Evolutionary conservation across 2,329 filamentous ascomycete species (phyloP).

Genomic region (Aspergillus sp.): DNA sequence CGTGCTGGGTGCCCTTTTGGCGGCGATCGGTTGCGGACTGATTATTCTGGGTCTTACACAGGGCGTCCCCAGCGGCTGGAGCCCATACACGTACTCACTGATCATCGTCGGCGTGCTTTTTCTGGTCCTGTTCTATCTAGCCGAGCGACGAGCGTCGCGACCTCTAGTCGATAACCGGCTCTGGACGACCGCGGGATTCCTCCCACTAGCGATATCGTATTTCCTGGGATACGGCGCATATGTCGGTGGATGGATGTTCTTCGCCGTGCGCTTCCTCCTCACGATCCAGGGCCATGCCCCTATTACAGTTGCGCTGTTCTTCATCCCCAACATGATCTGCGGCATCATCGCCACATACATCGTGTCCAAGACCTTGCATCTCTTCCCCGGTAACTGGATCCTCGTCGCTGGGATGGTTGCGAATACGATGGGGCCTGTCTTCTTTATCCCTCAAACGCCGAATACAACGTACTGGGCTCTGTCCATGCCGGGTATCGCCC

Average conservation of each 20-base stretch:
- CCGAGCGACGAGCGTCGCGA: conserved; percentile 42
- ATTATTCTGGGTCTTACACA: conserved; percentile 58
- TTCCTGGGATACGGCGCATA: conserved; percentile 45
- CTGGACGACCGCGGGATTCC: conserved; percentile 42
- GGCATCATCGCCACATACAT: conserved; percentile 1
- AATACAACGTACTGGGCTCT: neutral
- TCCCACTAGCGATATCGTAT: conserved; percentile 38
- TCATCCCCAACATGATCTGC: conserved; percentile 16
- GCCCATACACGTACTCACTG: conserved; percentile 47
- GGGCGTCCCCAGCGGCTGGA: conserved; percentile 48
- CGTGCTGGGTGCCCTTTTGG: neutral
- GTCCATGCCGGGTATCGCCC: neutral
- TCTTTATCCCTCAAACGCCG: neutral
- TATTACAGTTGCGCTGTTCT: conserved; percentile 41
- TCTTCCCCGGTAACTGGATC: conserved; percentile 7
- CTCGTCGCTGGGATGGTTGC: conserved; percentile 1
- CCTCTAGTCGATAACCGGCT: conserved; percentile 46
- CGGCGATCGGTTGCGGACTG: conserved; percentile 22
- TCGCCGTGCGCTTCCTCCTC: conserved; percentile 36
- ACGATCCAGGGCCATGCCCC: conserved; percentile 34
- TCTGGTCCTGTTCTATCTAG: conserved; percentile 45
- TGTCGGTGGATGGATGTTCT: conserved; percentile 38
- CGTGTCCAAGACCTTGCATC: conserved; percentile 3
- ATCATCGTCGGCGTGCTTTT: conserved; percentile 48
- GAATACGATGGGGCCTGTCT: neutral